phyloP scores from a whole-genome alignment of 2,329 filamentous ascomycete species.

The Colletotrichum siamense region DNA sequence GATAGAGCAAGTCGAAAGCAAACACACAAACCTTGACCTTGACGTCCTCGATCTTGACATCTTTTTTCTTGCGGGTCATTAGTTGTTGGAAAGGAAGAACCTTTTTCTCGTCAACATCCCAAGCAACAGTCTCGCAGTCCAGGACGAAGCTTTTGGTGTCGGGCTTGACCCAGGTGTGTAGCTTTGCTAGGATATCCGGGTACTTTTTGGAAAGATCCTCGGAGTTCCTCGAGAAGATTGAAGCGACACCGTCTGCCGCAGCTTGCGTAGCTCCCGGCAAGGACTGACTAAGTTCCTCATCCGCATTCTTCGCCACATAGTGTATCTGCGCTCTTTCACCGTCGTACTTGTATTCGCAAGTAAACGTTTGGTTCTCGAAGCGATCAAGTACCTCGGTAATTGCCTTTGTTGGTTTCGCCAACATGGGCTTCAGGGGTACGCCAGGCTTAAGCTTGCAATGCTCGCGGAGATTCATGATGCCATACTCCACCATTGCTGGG shows the following conservation, averaged over 20 bases:
- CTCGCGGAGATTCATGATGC: slow-evolving; percentile 81
- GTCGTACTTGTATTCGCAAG: slow-evolving; percentile 99
- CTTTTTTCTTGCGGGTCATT: slow-evolving; percentile 97
- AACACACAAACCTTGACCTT: slow-evolving; percentile 98
- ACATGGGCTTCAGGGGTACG: slow-evolving; percentile 96
- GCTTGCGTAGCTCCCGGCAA: slow-evolving; percentile 68
- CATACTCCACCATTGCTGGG: slow-evolving; percentile 85
- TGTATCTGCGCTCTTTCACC: slow-evolving; percentile 98
- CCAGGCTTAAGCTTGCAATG: slow-evolving; percentile 92
- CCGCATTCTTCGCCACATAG: slow-evolving; percentile 84
- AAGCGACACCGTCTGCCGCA: slow-evolving; percentile 75
- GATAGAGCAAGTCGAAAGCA: slow-evolving; percentile 91
- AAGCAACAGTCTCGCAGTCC: slow-evolving; percentile 98
- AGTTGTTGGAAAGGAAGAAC: slow-evolving; percentile 96
- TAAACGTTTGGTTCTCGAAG: slow-evolving; percentile 94
- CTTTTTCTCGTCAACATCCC: slow-evolving; percentile 95
- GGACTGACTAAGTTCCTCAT: slow-evolving; percentile 70
- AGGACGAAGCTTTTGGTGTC: slow-evolving; percentile 94
- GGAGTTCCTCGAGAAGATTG: slow-evolving; percentile 97
- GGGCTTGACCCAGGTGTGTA: slow-evolving; percentile 87
- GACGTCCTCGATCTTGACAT: slow-evolving; percentile 93
- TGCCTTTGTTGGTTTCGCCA: slow-evolving; percentile 97
- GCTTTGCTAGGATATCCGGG: slow-evolving; percentile 88
- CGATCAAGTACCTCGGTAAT: slow-evolving; percentile 97
- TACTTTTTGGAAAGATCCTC: slow-evolving; percentile 98